phyloP scores from a whole-genome alignment of 768 basidiomycete species.

The Xerocomellus intermedius region DNA sequence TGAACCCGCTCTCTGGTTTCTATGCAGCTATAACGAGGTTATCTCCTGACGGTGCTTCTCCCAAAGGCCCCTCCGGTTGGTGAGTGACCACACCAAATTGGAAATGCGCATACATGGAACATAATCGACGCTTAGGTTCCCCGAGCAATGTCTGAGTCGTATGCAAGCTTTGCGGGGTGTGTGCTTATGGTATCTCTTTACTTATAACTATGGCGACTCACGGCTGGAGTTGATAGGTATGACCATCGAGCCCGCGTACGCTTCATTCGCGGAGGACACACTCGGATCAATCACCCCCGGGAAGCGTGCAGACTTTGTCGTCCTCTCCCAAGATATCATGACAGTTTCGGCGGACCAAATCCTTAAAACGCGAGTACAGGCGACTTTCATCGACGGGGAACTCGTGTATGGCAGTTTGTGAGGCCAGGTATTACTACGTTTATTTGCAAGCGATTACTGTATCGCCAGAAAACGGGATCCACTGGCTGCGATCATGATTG shows the following conservation, averaged over 20 bases:
- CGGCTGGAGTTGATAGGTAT: slow-evolving; percentile 51
- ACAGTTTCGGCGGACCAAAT: slow-evolving; percentile 55
- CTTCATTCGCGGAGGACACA: slow-evolving; percentile 71
- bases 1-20: slow-evolving; percentile 83
- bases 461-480: no score
- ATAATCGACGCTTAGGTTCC: slow-evolving; percentile 56
- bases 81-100: slow-evolving; percentile 32
- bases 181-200: neutral
- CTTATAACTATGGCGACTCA: neutral
- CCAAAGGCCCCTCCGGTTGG: slow-evolving; percentile 85
- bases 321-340: slow-evolving; percentile 85
- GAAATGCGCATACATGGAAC: neutral
- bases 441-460: neutral
- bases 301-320: slow-evolving; percentile 83
- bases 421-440: neutral
- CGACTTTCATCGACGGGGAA: slow-evolving; percentile 78
- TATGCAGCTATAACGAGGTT: slow-evolving; percentile 83
- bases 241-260: slow-evolving; percentile 86
- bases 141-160: slow-evolving; percentile 73
- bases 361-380: slow-evolving; percentile 62
- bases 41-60: slow-evolving; percentile 67
- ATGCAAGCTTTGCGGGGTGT: slow-evolving; percentile 75
- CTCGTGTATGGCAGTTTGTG: slow-evolving; percentile 44
- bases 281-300: slow-evolving; percentile 79
- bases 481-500: neutral